Conservation (phyloP, 2,329 filamentous ascomycete species). For the Podosphaera fusca region DNA sequence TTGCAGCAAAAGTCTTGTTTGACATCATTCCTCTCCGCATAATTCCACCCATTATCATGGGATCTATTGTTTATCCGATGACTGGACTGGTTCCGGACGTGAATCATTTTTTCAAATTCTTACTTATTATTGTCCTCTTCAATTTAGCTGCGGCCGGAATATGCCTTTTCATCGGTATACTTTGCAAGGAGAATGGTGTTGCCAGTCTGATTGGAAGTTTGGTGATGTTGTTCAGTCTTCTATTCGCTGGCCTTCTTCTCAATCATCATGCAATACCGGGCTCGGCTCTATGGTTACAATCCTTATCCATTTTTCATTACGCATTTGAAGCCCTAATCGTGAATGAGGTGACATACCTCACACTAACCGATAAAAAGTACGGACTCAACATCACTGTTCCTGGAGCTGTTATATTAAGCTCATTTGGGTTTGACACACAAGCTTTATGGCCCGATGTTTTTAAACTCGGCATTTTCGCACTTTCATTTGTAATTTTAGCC, state of each 20-base stretch:
- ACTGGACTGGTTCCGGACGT: constrained; percentile 69
- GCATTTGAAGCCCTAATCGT: constrained; percentile 91
- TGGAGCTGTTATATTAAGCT: constrained; percentile 77
- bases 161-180: constrained; percentile 86
- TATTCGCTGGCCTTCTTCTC: constrained; percentile 82
- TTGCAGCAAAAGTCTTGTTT: constrained; percentile 89
- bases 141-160: constrained; percentile 86
- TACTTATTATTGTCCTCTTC: constrained; percentile 81
- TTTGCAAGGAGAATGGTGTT: constrained; percentile 76
- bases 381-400: constrained; percentile 92
- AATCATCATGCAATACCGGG: constrained; percentile 85
- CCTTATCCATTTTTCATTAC: constrained; percentile 92
- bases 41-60: constrained; percentile 85
- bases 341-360: constrained; percentile 82
- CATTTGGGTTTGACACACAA: constrained; percentile 78
- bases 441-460: constrained; percentile 69
- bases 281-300: constrained; percentile 73
- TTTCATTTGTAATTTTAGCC: constrained; percentile 63
- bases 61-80: constrained; percentile 93
- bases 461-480: constrained; percentile 62
- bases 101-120: constrained; percentile 71
- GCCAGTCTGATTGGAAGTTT: constrained; percentile 84
- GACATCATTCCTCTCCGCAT: constrained; percentile 89
- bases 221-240: constrained; percentile 89
- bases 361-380: constrained; percentile 81